Evolutionary conservation across 768 basidiomycete species (phyloP).

Genomic region (Leucocoprinus sp.): DNA sequence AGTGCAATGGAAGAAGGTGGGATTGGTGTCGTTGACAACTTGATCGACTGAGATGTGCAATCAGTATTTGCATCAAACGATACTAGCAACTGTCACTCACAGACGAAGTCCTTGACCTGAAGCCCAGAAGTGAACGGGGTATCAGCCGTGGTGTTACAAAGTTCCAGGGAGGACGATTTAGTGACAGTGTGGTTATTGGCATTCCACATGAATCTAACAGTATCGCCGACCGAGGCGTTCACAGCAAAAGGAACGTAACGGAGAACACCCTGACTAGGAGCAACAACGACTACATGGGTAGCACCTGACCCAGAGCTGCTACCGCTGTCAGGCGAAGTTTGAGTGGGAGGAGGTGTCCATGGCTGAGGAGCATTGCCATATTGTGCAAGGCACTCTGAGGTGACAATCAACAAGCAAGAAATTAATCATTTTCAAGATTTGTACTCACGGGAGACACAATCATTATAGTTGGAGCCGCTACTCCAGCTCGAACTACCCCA

Average conservation of each 20-base stretch:
- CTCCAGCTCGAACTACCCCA: constrained; percentile 43
- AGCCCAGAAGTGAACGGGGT: constrained; percentile 55
- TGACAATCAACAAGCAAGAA: neutral
- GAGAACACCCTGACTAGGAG: constrained; percentile 67
- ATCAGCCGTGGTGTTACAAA: constrained; percentile 67
- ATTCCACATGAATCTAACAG: constrained; percentile 68
- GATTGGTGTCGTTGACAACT: constrained; percentile 64
- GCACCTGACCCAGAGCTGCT: constrained; percentile 35
- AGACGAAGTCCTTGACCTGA: constrained; percentile 57
- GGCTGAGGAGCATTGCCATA: constrained; percentile 35
- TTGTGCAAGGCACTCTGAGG: constrained; percentile 56
- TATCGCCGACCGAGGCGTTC: constrained; percentile 73
- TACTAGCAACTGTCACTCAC: constrained; percentile 25
- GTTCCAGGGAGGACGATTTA: constrained; percentile 54
- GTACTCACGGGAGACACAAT: constrained; percentile 62
- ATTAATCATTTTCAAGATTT: neutral
- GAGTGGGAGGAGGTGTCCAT: constrained; percentile 29
- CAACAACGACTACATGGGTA: constrained; percentile 73
- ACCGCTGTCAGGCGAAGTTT: constrained; percentile 22
- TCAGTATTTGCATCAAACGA: neutral
- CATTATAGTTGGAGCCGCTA: constrained; percentile 36
- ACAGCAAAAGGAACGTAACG: constrained; percentile 69
- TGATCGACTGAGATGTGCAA: constrained; percentile 46
- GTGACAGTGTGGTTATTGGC: constrained; percentile 81
- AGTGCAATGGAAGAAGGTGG: constrained; percentile 71